Evolutionary conservation across 495 filamentous ascomycete genomes (phyloP), one percentile per base, ranked within the genome.

Genomic region (Hypoxylon fragiforme): DNA sequence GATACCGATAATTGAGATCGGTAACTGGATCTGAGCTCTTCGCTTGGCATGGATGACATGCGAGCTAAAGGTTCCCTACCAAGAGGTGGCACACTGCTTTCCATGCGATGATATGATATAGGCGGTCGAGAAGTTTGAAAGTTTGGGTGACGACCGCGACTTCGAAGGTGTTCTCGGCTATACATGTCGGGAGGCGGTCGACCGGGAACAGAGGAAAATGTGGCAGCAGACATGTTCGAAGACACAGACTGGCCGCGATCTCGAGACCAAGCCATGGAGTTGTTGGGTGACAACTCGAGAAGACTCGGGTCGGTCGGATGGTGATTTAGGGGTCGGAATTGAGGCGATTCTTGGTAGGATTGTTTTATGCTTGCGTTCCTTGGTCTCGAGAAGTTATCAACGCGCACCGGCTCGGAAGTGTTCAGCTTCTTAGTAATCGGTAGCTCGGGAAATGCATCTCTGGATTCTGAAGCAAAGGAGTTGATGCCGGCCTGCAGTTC

Each of bases 1-100:
- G 89, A 91, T 14, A 77, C 74, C 9, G 85, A 87, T 4, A 59
- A 75, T 76, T 64, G 76, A 0, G 90, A 92, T 40, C 88, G 84
- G 60, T 85, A 81, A 61, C 89, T 92, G 0, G 85, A 83, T 13
- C 89, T 81, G 7, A 85, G 71, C 43, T 84, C 82, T 26, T 86
- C 81, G 31, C 64, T 60, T 47, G 53, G 79, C 68, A 69, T 55
- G 7, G 65, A 66, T 11, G 66, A 59, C 46, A 77, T 65, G 59
- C 76, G 71, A 26, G 68, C 60, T 13, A 73, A 63, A 1, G 64
- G 61, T n/a, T 80, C 77, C 9, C 75, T 70, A 20, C 59, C 39
- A 12, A 65, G 65, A 12, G 51, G 26, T 2, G 61, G 60, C 0
- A 46, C 57, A 0, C 53, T 57, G 26, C 67, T 67, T 42, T 71